These are phyloP conservation scores for Tritrichomonas foetus DNA, from an alignment of 208 protist species.

Conservation along the genomic window DNA sequence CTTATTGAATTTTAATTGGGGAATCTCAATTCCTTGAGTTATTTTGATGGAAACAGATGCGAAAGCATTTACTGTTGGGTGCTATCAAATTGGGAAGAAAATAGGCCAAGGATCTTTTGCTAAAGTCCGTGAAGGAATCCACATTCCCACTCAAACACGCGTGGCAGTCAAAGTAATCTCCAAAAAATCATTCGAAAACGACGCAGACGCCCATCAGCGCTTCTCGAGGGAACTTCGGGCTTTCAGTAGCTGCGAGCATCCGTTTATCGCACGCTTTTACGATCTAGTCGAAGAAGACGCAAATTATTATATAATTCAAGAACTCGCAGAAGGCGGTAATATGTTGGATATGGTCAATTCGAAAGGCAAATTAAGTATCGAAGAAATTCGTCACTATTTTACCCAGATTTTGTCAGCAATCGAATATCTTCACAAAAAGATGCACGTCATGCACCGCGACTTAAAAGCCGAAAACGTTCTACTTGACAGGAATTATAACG, in stretches of 20 bases:
- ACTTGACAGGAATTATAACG: neutral
- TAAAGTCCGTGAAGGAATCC: neutral
- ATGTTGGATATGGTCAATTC: neutral
- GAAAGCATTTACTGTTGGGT: no score
- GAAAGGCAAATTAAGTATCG: neutral
- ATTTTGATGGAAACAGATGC: no score
- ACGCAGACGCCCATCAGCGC: neutral
- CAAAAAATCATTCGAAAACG: constrained; percentile 13
- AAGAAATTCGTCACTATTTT: neutral
- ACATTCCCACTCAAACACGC: neutral
- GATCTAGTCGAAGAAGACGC: neutral
- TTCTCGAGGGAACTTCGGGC: neutral
- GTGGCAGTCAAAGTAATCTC: neutral
- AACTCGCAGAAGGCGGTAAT: neutral
- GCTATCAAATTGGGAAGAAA: neutral
- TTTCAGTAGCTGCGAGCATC: neutral
- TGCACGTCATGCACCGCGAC: neutral
- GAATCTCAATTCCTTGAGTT: no score
- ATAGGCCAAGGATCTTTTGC: neutral
- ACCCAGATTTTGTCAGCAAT: neutral
- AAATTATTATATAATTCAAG: neutral
- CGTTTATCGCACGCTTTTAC: neutral
- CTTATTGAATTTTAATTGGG: no score
- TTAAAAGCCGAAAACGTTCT: neutral
- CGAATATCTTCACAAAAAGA: neutral